Base-by-base conservation (phyloP, 2,329 filamentous ascomycete species). In the Colletotrichum magnum region DNA sequence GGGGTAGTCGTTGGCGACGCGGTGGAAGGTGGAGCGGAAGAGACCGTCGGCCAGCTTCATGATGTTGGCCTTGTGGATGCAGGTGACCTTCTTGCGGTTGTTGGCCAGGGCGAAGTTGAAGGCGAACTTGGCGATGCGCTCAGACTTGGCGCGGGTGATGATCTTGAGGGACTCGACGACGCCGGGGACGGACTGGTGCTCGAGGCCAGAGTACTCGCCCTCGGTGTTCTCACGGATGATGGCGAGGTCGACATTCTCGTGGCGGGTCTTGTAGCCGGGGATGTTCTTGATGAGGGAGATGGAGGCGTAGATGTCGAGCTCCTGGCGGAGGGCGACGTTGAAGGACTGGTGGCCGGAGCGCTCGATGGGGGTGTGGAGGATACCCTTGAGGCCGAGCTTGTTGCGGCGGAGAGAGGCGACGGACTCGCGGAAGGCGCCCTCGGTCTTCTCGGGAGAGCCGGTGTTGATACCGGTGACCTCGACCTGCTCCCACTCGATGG, bases 1-100 rank as follows among this genome's bases (percentile, higher is more conserved):
- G 70, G 96, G 95, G 87, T 96, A 99, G 83, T 97, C 94, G 87
- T 97, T 93, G 74, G 94, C 93, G 75, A 96, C 91, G 78, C 91
- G 89, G 87, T 97, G 94, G 89, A 98, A 97, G 75, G 96, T 98
- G 86, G 92, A 95, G 82, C 96, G 93, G 94, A 99, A 99, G 67
- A 99, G 93, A 84, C 96, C 96, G 77, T 99, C 96, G 82, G 95
- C 95, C 69, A 99, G 89, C 90, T 99, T 99, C 96, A 99, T 99
- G 87, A 99, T 99, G 89, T 99, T 99, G 85, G 96, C 96, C 90
- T 99, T 99, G 92, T 99, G 96, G 81, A 99, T 98, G 87, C 95
- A 98, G 75, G 96, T 98, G 68, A 99, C 94, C 93, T 98, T 98
- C 89, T 97, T 95, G 81, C 96, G 91, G 90, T 97, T 95, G 89